A percentile compares a stretch with the other conserved stretches of the same genome.
Evolutionary conservation across 2,329 filamentous ascomycete species (phyloP).

Genomic region (Tolypocladium pustulatum): DNA sequence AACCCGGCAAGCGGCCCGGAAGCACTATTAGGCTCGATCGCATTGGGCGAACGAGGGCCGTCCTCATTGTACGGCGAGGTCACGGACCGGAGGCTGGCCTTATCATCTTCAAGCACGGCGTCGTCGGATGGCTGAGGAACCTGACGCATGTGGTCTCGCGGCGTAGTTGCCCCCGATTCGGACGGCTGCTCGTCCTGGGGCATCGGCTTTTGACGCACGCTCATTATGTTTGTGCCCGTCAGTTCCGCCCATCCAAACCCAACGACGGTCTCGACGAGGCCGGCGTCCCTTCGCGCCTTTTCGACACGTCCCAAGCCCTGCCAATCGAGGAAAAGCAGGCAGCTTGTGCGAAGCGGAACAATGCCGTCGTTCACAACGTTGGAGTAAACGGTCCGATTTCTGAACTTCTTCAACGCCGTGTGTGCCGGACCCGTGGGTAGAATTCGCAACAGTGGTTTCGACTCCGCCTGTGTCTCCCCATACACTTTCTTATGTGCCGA

Average conservation of each 20-base stretch:
- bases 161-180: conserved; percentile 24
- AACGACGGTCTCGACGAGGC: conserved; percentile 83
- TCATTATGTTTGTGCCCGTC: conserved; percentile 54
- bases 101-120: conserved; percentile 58
- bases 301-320: conserved; percentile 86
- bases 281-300: conserved; percentile 85
- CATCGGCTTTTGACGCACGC: conserved; percentile 32
- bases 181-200: conserved; percentile 21
- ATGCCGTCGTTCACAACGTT: conserved; percentile 98
- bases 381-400: conserved; percentile 86
- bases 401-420: conserved; percentile 73
- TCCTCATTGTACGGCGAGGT: conserved; percentile 17
- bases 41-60: conserved; percentile 11
- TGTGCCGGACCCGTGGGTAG: conserved; percentile 87
- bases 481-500: conserved; percentile 50
- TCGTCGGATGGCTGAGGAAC: conserved; percentile 63
- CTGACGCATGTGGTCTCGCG: conserved; percentile 33
- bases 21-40: conserved; percentile 22
- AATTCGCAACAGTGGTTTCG: conserved; percentile 81
- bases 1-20: conserved; percentile 45
- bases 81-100: conserved; percentile 41
- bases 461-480: conserved; percentile 58
- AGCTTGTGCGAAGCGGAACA: conserved; percentile 88
- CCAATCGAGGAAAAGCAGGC: conserved; percentile 95
- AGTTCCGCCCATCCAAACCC: conserved; percentile 93